Percentiles rank a stretch among this genome's conserved stretches.
phyloP scores from a whole-genome alignment of 345 rosid genomes.

The Mangifera indica region DNA sequence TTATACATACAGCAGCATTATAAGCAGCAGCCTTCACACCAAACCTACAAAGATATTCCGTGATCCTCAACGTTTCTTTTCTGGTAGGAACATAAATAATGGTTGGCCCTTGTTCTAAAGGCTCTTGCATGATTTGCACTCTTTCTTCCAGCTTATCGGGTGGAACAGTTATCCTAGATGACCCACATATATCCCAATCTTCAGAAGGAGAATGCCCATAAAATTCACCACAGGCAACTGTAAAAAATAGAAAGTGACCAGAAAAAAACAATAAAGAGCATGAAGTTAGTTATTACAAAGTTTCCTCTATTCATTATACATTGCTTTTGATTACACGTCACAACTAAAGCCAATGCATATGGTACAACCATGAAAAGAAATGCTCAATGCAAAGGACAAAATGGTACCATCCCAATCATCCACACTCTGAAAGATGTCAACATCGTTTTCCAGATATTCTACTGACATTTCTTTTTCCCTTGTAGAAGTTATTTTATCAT shows the following conservation, averaged over 20 bases:
- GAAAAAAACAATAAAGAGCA: constrained; percentile 11
- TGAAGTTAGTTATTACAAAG: not conserved
- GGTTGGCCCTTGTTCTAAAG: constrained; percentile 62
- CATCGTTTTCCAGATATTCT: constrained; percentile 75
- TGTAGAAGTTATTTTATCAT: constrained; percentile 36
- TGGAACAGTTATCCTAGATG: constrained; percentile 28
- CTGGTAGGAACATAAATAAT: constrained; percentile 90
- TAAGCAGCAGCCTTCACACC: constrained; percentile 92
- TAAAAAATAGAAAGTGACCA: constrained; percentile 23
- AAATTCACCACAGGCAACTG: constrained; percentile 81
- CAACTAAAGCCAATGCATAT: not conserved
- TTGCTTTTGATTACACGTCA: not conserved
- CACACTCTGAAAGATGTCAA: constrained; percentile 54
- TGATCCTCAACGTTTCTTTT: constrained; percentile 68
- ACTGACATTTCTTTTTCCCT: constrained; percentile 49
- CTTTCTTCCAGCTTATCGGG: constrained; percentile 41
- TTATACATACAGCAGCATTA: constrained; percentile 62
- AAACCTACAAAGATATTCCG: constrained; percentile 55
- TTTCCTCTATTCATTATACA: not conserved
- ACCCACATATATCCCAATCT: constrained; percentile 26
- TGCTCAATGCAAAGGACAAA: constrained; percentile 21
- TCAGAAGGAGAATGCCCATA: constrained; percentile 36
- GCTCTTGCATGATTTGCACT: constrained; percentile 35
- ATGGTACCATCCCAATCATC: constrained; percentile 88
- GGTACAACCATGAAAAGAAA: constrained; percentile 12